Conservation (phyloP, 352 stramenopile species). For the Pythium monospermum region DNA sequence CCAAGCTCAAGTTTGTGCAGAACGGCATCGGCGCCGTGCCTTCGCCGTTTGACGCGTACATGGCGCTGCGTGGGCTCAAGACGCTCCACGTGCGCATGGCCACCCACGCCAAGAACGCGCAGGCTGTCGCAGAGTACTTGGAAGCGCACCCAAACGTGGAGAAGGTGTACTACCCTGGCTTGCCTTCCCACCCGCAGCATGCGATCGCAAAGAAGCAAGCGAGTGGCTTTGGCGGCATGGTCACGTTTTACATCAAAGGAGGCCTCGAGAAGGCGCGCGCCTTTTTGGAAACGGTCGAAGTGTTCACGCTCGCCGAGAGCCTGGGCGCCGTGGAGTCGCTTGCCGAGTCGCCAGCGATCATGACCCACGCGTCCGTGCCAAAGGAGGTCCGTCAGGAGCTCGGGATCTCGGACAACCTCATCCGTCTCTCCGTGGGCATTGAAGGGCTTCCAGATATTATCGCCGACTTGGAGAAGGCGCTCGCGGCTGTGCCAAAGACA, state of each 20-base stretch:
- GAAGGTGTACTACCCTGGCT: constrained; percentile 91
- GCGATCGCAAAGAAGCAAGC: constrained; percentile 82
- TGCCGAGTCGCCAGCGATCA: constrained; percentile 92
- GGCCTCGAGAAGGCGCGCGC: constrained; percentile 71
- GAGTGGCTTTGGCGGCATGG: constrained; percentile 71
- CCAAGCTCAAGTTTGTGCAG: constrained; percentile 92
- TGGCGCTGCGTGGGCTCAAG: constrained; percentile 94
- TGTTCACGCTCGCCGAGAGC: constrained; percentile 95
- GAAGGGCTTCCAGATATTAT: constrained; percentile 92
- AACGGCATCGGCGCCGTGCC: constrained; percentile 92
- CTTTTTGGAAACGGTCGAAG: constrained; percentile 91
- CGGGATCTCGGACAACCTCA: constrained; percentile 91
- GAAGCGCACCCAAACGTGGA: constrained; percentile 84
- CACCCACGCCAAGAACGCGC: constrained; percentile 91
- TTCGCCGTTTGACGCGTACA: constrained; percentile 92
- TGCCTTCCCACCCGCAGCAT: constrained; percentile 87
- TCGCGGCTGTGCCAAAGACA: constrained; percentile 49
- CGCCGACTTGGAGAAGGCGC: constrained; percentile 77
- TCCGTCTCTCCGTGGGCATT: constrained; percentile 91
- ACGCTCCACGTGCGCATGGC: constrained; percentile 94
- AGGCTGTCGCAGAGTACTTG: constrained; percentile 89
- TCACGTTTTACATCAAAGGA: constrained; percentile 94
- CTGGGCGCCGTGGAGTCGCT: constrained; percentile 92
- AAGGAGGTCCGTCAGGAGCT: constrained; percentile 83
- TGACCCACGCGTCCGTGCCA: constrained; percentile 92